Base-by-base conservation (phyloP, 352 stramenopile species). In the Phytophthora cryptogea region DNA sequence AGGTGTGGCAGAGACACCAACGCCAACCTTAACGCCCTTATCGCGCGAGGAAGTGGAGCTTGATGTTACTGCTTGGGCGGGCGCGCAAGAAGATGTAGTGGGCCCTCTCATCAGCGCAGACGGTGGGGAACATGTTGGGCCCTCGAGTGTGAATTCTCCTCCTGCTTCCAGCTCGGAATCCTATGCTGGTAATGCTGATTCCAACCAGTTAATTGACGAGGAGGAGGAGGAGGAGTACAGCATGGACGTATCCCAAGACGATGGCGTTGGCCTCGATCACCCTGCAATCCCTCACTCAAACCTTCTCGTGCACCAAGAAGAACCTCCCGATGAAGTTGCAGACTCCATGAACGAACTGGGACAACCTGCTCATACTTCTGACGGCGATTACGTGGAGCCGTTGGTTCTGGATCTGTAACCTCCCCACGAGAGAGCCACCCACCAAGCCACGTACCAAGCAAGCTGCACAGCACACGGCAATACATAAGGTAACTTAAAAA, bases 341-440 rank as follows among this genome's bases (percentile, higher is more conserved):
- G n/a, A 46, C 5, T 31, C 20, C 13, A 14, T 49, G 8, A 20
- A 46, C 5, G 5, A 45, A 6, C 37, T 35, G 30, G 35, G 28
- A 8, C 8, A 23, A 11, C 16, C 17, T 4, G 17, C 31, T n/a
- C 31, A 14, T 1, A 36, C 14, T 36, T 8, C 31, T 36, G 31
- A 41, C 11, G 5, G 13, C 11, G 31, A 57, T 14, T 30, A 58
- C 51, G 40, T 64, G 30, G 51, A 62, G 16, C 36, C 51, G 2
- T 36, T 66, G 50, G 52, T 36, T 6, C 51, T 66, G 43, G 51
- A 66, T 56, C 51, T 66, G 51, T 66, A 66, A 56, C 49, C 31
- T 42, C 35, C 32, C 36, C 5, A 23, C 20, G 20, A 23, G 20
- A 23, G 20, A 23, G 20, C 20, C 20, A 23, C 20, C 20, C 20